phyloP scores from a whole-genome alignment of 2,329 filamentous ascomycete species.

The Macrophomina tecta region DNA sequence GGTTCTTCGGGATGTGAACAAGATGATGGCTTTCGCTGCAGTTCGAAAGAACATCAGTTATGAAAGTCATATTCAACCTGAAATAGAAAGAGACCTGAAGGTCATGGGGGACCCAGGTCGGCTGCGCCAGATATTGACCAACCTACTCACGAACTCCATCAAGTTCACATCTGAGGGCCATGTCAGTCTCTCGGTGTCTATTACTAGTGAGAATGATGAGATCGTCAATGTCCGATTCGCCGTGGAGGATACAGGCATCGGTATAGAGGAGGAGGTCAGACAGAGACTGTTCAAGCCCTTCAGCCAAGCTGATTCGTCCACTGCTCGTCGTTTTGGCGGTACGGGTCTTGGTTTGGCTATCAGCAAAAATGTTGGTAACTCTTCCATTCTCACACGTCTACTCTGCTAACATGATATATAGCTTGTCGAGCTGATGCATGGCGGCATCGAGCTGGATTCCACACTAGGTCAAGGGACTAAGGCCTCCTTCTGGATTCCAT shows the following conservation, averaged over 20 bases:
- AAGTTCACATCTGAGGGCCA: conserved; percentile 48
- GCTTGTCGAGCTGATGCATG: conserved; percentile 78
- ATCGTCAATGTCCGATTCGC: conserved; percentile 72
- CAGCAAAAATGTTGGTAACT: conserved; percentile 68
- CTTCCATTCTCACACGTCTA: not conserved
- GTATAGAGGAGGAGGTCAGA: conserved; percentile 78
- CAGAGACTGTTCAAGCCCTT: conserved; percentile 79
- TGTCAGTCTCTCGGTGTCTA: conserved; percentile 66
- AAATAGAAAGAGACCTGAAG: conserved; percentile 71
- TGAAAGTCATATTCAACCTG: conserved; percentile 66
- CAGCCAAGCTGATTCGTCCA: conserved; percentile 81
- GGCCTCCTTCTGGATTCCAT: conserved; percentile 78
- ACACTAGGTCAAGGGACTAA: conserved; percentile 71
- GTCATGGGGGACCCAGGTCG: conserved; percentile 87
- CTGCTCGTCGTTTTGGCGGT: conserved; percentile 77
- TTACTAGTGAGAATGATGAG: conserved; percentile 68
- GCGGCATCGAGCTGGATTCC: conserved; percentile 73
- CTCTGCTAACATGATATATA: conserved; percentile 29
- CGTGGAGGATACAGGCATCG: conserved; percentile 80
- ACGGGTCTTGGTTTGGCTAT: conserved; percentile 81
- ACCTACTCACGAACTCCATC: conserved; percentile 67
- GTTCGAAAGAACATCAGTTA: conserved; percentile 79
- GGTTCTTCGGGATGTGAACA: conserved; percentile 78
- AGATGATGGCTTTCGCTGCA: conserved; percentile 87
- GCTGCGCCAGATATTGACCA: conserved; percentile 82